A percentile compares a stretch with the other conserved stretches of the same genome.
Conservation (phyloP, 2,329 filamentous ascomycete species). For the Passalora sequoiae region DNA sequence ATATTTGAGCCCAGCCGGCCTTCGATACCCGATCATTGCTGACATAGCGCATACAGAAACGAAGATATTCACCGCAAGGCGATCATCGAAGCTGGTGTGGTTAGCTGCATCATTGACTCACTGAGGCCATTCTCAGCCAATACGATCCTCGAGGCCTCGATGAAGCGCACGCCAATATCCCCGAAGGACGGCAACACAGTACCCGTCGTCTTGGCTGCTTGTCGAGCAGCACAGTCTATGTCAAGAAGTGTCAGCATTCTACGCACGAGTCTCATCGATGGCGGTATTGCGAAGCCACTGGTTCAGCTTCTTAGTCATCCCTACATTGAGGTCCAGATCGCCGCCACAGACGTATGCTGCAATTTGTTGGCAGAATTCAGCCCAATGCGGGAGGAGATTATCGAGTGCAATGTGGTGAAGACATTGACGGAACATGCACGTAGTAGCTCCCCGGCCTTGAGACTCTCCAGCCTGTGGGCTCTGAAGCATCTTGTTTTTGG, state of each 20-base stretch:
- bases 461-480: slow-evolving; percentile 85
- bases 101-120: slow-evolving; percentile 78
- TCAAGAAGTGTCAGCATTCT: slow-evolving; percentile 80
- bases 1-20: too few relatives aligned
- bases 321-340: slow-evolving; percentile 74
- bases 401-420: slow-evolving; percentile 67
- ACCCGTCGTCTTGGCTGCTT: slow-evolving; percentile 76
- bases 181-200: slow-evolving; percentile 69
- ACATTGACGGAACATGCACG: slow-evolving; percentile 79
- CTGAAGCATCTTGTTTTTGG: slow-evolving; percentile 82
- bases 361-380: slow-evolving; percentile 87
- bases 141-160: slow-evolving; percentile 23
- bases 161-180: slow-evolving; percentile 32
- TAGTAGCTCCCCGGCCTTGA: slow-evolving; percentile 70
- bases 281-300: slow-evolving; percentile 71
- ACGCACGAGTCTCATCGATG: slow-evolving; percentile 80
- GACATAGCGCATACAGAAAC: too few relatives aligned
- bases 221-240: slow-evolving; percentile 72
- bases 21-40: too few relatives aligned
- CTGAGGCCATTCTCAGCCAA: slow-evolving; percentile 55
- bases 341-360: slow-evolving; percentile 75
- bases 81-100: slow-evolving; percentile 74
- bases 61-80: slow-evolving; percentile 80
- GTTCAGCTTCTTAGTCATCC: slow-evolving; percentile 69
- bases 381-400: slow-evolving; percentile 78